Base-by-base conservation (phyloP, 495 filamentous ascomycete genomes). In the Glutinoglossum americanum region DNA sequence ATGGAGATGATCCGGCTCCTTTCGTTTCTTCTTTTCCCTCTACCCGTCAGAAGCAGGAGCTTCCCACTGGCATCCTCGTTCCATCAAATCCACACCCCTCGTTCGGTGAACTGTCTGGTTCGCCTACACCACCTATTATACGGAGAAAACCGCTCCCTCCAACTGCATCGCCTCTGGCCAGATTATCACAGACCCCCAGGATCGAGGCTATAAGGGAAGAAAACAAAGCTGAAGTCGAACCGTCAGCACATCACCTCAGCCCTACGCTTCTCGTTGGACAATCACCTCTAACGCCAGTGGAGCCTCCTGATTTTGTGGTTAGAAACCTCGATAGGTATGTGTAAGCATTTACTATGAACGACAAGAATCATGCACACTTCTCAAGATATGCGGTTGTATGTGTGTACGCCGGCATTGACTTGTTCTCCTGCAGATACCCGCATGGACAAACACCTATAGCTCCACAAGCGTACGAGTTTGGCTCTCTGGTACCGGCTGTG, bases 81-180 rank as follows among this genome's bases (percentile, higher is more conserved):
- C 19, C 47, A 27, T 8, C 47, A 25, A 3, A 2, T n/a, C 23
- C 47, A 27, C 19, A 49, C 7, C 8, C 47, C 47, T 23, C 47
- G n/a, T 23, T 23, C 47, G 47, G 21, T 8, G 47, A n/a, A 49
- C 21, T 25, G 15, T 17, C 37, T 15, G 25, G 9, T 49, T 49
- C 47, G 25, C 19, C 19, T 10, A n/a, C n/a, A n/a, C n/a, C 30
- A 13, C 51, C 55, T 9, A 35, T 37, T 23, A 15, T 57, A 13
- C 58, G 58, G 63, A 68, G 77, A 44, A 78, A 79, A 66, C 76
- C 77, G 56, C 59, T 79, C 56, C 77, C 77, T 19, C 62, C 66
- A 19, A 74, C 73, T 49, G 75, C 77, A 45, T 77, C 73, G 28
- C 68, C 73, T 45, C 61, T 74, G 45, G 73, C 73, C 54, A 64